Base-by-base conservation (phyloP, 2,329 filamentous ascomycete species). In the Helotiales sp. region DNA sequence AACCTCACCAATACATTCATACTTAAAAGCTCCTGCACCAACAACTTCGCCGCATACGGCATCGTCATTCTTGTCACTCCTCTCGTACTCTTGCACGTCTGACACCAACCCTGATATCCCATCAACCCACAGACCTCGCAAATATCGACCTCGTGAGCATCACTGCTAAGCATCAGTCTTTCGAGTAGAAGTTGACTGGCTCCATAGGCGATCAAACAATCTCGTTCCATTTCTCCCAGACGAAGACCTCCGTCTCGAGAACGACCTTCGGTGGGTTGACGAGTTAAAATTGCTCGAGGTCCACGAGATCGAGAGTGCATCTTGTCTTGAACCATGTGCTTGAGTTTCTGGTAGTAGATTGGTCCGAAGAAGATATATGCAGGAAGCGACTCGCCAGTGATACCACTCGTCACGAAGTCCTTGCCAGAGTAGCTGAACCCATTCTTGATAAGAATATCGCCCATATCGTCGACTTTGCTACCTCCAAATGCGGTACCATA, bases 301-400 rank as follows among this genome's bases (percentile, higher is more conserved):
- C 96, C 96, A 13, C 91, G 88, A 2, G 93, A 87, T 61, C 95
- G 91, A 30, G 91, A 93, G 76, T 99, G 95, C 95, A 99, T 98
- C 78, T 99, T 99, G 73, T 99, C 95, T 74, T 98, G 93, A 3
- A 99, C 95, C 95, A 99, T 99, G 81, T 99, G 95, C 83, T 99
- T 99, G 64, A 99, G 85, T 66, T 96, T 96, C 79, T 99, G 95
- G 79, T 99, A 99, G 79, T 96, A 99, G 75, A 99, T 99, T 10
- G 95, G 95, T 0, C 95, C 95, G 72, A 96, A 96, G 81, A 98
- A 99, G 71, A 99, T 92, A 76, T 98, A 98, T 12, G 93, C 93
- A 63, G 96, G 92, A 5, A 98, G 81, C 0, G 90, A 86, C 75
- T 99, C 95, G 68, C 95, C 96, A 0, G 95, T 98, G 71, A 97